Percentiles rank a stretch among this genome's conserved stretches.
Conservation (phyloP, 2,329 filamentous ascomycete species). For the Stagonosporopsis tanaceti region DNA sequence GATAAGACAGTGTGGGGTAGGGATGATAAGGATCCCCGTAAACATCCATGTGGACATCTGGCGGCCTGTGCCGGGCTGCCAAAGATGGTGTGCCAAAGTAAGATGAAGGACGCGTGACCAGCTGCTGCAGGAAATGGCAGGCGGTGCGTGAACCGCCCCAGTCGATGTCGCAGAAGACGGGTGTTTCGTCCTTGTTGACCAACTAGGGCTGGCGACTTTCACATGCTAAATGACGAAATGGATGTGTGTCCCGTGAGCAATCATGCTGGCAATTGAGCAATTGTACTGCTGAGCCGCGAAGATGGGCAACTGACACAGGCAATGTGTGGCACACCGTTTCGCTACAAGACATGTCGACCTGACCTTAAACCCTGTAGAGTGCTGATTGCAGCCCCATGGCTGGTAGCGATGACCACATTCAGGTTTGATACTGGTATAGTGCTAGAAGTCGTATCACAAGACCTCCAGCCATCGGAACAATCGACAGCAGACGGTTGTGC, state of each 20-base stretch:
- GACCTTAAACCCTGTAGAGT: slow-evolving; percentile 35
- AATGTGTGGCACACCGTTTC: slow-evolving; percentile 30
- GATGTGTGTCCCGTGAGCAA: slow-evolving; percentile 15
- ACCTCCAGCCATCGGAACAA: slow-evolving; percentile 31
- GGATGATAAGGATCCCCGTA: slow-evolving; percentile 18
- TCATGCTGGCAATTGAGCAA: slow-evolving; percentile 28
- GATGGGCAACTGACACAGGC: slow-evolving; percentile 30
- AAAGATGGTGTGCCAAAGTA: slow-evolving; percentile 16
- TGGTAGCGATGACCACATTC: slow-evolving; percentile 34
- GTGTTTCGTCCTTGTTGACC: slow-evolving; percentile 30
- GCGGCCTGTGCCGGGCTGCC: slow-evolving; percentile 13
- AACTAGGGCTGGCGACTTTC: slow-evolving; percentile 38
- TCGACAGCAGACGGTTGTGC: slow-evolving; percentile 19
- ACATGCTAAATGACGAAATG: slow-evolving; percentile 37
- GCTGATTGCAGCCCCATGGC: slow-evolving; percentile 41
- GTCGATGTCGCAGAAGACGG: slow-evolving; percentile 21
- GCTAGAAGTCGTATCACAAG: slow-evolving; percentile 42
- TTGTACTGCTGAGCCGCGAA: slow-evolving; percentile 29
- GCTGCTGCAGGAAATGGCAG: slow-evolving; percentile 10
- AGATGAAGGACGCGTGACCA: slow-evolving; percentile 15
- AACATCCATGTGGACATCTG: slow-evolving; percentile 21
- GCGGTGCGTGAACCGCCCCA: slow-evolving; percentile 15
- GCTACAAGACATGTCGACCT: slow-evolving; percentile 44
- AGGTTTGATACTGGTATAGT: slow-evolving; percentile 23
- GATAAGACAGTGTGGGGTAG: slow-evolving; percentile 12